Conservation (phyloP, 495 filamentous ascomycete species). For the Penicillium goetzii region DNA sequence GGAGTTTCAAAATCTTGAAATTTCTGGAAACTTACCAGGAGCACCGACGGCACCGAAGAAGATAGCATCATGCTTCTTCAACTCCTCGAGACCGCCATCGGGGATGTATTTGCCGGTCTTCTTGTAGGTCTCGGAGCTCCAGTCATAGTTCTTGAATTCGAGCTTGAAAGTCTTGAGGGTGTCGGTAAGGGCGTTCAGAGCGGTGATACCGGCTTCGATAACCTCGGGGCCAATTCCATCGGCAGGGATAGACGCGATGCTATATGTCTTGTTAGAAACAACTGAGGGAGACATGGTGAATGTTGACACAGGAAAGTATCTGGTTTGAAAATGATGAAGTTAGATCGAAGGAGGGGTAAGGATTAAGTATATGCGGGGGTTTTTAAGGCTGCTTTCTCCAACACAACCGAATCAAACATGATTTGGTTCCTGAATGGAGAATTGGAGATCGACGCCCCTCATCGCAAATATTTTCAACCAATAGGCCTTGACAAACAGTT, state of each 20-base stretch:
- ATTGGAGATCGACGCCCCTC: slow-evolving; percentile 14
- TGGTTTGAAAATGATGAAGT: neutral
- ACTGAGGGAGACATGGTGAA: slow-evolving; percentile 23
- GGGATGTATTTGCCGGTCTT: slow-evolving; percentile 57
- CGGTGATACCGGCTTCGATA: slow-evolving; percentile 50
- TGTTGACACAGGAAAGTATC: neutral
- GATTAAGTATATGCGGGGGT: slow-evolving; percentile 18
- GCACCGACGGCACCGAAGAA: slow-evolving; percentile 61
- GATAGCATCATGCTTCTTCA: slow-evolving; percentile 59
- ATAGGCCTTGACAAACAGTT: neutral
- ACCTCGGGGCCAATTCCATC: slow-evolving; percentile 62
- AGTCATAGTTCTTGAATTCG: slow-evolving; percentile 54
- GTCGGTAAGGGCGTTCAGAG: slow-evolving; percentile 49
- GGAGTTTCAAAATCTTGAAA: neutral
- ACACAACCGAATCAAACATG: slow-evolving; percentile 4
- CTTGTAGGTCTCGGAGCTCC: slow-evolving; percentile 58
- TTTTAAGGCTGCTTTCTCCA: slow-evolving; percentile 15
- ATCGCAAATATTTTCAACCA: slow-evolving; percentile 16
- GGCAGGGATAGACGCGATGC: slow-evolving; percentile 55
- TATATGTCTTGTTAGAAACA: slow-evolving; percentile 39
- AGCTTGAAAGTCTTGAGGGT: slow-evolving; percentile 52
- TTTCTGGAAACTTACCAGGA: slow-evolving; percentile 41
- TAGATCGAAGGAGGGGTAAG: slow-evolving; percentile 12
- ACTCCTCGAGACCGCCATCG: slow-evolving; percentile 52
- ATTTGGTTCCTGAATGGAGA: slow-evolving; percentile 12